These are phyloP conservation scores for Yarrowia yakushimensis DNA, from an alignment of 805 yeast genomes.

Conservation along the genomic window DNA sequence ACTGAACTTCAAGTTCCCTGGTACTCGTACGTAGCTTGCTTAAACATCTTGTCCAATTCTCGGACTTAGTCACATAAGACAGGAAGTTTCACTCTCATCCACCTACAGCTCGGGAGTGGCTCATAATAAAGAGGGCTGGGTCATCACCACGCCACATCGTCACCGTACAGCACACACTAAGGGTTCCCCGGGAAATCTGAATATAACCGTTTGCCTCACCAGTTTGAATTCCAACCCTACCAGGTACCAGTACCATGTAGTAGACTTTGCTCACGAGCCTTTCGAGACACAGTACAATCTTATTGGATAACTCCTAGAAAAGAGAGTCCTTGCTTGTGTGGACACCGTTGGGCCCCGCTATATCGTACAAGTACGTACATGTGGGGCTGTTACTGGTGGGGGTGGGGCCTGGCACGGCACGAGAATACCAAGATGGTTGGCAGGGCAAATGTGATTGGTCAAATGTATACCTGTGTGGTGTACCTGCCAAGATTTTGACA, in stretches of 20 bases:
- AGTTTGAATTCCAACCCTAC: neutral
- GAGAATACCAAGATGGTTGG: neutral
- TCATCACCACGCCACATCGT: neutral
- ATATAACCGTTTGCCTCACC: neutral
- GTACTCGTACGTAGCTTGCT: no score
- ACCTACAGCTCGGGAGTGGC: neutral
- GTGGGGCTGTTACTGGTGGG: neutral
- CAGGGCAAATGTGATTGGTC: neutral
- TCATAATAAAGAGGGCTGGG: neutral
- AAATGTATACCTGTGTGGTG: neutral
- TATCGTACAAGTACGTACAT: no score
- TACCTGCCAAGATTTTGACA: neutral
- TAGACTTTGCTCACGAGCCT: slow-evolving; percentile 13
- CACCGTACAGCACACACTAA: neutral
- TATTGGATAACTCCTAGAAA: slow-evolving; percentile 12
- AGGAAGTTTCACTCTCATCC: neutral
- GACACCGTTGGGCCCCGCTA: neutral
- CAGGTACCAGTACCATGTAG: no score
- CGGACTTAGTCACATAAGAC: neutral
- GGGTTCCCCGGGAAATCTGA: slow-evolving; percentile 6
- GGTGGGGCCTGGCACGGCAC: neutral
- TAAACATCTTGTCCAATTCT: neutral
- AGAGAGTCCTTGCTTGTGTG: neutral
- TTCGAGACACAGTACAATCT: slow-evolving; percentile 1
- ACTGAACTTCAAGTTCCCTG: no score